These are phyloP conservation scores for Penicillium sp. DNA, from an alignment of 2,329 filamentous ascomycete species.

Conservation along the genomic window DNA sequence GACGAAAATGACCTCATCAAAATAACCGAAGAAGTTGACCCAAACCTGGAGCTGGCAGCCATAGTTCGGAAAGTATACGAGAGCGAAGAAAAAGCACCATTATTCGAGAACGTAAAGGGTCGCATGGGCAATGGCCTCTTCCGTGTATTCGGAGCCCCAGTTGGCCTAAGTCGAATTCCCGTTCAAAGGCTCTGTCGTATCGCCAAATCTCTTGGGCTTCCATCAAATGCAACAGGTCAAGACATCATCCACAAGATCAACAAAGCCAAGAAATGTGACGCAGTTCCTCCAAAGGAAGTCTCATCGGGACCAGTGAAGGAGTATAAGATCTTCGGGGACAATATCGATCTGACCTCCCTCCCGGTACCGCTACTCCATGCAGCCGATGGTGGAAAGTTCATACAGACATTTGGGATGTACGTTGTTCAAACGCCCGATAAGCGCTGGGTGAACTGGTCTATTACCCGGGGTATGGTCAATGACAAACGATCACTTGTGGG, in stretches of 20 bases:
- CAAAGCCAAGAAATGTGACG: constrained; percentile 8
- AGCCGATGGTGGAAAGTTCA: constrained; percentile 18
- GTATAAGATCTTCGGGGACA: constrained; percentile 20
- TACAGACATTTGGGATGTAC: constrained; percentile 21
- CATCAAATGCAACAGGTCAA: constrained; percentile 9
- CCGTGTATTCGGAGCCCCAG: constrained; percentile 12
- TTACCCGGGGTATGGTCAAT: constrained; percentile 20
- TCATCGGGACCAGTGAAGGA: constrained; percentile 17
- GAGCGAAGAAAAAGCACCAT: constrained; percentile 7
- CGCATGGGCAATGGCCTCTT: constrained; percentile 7
- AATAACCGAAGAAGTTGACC: constrained; percentile 17
- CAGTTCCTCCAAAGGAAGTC: constrained; percentile 12
- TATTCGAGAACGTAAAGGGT: constrained; percentile 13
- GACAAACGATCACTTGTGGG: constrained; percentile 13
- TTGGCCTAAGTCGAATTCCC: constrained; percentile 11
- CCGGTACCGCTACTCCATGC: constrained; percentile 20
- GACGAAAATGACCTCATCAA: constrained; percentile 19
- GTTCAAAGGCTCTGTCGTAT: constrained; percentile 12
- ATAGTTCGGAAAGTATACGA: constrained; percentile 18
- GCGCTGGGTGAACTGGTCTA: constrained; percentile 22
- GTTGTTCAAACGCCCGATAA: constrained; percentile 22
- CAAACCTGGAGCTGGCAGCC: constrained; percentile 20
- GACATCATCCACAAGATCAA: constrained; percentile 19
- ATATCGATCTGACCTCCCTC: constrained; percentile 20
- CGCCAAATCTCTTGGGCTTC: constrained; percentile 17